Evolutionary conservation across 2,329 filamentous ascomycete genomes (phyloP).

Genomic region (Pyricularia grisea): DNA sequence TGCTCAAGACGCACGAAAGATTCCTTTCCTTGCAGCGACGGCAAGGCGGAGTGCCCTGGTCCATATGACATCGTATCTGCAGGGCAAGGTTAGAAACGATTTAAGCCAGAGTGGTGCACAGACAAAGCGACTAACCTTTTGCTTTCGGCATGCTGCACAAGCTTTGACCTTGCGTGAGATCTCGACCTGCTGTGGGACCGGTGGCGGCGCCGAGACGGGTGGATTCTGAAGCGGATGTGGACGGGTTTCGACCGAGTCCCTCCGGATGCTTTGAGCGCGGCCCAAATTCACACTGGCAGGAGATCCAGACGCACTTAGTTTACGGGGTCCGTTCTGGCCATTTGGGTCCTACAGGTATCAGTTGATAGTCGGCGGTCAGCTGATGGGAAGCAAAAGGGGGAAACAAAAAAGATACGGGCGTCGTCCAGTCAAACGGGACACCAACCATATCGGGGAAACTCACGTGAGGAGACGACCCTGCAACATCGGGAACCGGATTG

Average conservation of each 20-base stretch:
- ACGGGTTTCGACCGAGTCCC: neutral
- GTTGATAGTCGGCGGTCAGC: neutral
- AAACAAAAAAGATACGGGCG: neutral
- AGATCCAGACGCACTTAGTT: neutral
- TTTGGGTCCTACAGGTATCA: neutral
- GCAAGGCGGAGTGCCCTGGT: slow-evolving; percentile 27
- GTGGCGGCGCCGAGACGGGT: neutral
- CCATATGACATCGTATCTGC: slow-evolving; percentile 32
- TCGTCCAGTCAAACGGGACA: neutral
- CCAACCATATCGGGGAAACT: neutral
- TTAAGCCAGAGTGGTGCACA: neutral
- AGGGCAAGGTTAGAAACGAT: neutral
- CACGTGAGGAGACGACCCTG: neutral
- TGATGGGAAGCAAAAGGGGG: neutral
- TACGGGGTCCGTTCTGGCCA: neutral
- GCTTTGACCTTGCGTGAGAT: slow-evolving; percentile 31
- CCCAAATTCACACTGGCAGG: neutral
- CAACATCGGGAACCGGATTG: neutral
- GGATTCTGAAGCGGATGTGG: neutral
- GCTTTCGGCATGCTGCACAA: slow-evolving; percentile 29
- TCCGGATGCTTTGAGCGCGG: neutral
- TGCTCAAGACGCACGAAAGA: slow-evolving; percentile 27
- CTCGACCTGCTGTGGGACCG: slow-evolving; percentile 1
- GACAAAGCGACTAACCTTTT: slow-evolving; percentile 20
- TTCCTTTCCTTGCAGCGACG: slow-evolving; percentile 25